A percentile compares a stretch with the other conserved stretches of the same genome.
Conservation (phyloP, 2,329 filamentous ascomycete genomes). For the Balansia obtecta region DNA sequence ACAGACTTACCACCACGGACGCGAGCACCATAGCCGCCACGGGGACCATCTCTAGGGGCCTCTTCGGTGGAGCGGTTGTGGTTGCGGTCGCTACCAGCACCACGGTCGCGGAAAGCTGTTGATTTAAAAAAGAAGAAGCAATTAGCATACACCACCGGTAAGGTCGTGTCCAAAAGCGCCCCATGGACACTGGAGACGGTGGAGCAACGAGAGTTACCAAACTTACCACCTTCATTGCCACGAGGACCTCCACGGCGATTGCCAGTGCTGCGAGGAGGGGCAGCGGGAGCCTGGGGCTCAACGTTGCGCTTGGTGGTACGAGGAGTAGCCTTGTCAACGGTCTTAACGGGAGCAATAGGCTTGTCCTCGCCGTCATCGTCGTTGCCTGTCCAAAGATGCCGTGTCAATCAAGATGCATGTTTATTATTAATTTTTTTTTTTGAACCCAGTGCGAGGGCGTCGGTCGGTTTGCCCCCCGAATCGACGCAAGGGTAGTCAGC, state of each 20-base stretch:
- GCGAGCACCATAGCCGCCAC: conserved; percentile 52
- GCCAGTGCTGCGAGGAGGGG: conserved; percentile 38
- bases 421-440: no score
- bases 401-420: conserved; percentile 6
- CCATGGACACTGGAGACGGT: neutral
- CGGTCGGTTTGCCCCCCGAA: neutral
- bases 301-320: conserved; percentile 77
- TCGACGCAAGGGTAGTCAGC: conserved; percentile 6
- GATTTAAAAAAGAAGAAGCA: no score
- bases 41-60: conserved; percentile 38
- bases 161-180: neutral
- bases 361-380: conserved; percentile 52
- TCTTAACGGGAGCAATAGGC: conserved; percentile 73
- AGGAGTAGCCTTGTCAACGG: conserved; percentile 69
- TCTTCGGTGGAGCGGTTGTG: conserved; percentile 69
- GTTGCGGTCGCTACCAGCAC: conserved; percentile 71
- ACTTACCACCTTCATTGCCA: conserved; percentile 81
- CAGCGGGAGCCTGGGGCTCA: conserved; percentile 57
- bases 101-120: conserved; percentile 79
- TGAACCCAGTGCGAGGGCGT: neutral
- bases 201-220: neutral
- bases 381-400: conserved; percentile 33
- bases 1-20: conserved; percentile 42
- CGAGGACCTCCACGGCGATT: conserved; percentile 45
- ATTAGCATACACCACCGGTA: conserved; percentile 1